A percentile compares a stretch with the other conserved stretches of the same genome.
Evolutionary conservation across 768 basidiomycete genomes (phyloP).

Genomic region (Auricularia auricula-judae): DNA sequence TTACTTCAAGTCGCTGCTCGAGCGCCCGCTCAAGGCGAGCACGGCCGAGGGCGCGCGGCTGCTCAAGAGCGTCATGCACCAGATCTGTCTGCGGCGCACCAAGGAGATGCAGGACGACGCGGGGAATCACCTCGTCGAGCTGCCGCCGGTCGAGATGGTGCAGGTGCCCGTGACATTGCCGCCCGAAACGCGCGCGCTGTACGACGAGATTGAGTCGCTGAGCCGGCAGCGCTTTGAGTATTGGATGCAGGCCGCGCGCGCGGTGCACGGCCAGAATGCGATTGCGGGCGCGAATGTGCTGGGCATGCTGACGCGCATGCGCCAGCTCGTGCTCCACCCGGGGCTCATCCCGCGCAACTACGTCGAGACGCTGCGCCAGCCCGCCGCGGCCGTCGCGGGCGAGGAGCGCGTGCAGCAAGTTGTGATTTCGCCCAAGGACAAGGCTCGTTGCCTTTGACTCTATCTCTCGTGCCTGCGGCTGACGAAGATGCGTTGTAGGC

Average conservation of each 20-base stretch:
- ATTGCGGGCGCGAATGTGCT: constrained; percentile 41
- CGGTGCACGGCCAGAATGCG: constrained; percentile 21
- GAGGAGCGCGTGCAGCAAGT: neutral
- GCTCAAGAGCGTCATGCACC: constrained; percentile 67
- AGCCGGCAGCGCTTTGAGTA: constrained; percentile 53
- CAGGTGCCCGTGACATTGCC: constrained; percentile 56
- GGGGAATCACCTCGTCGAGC: constrained; percentile 60
- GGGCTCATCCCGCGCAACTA: constrained; percentile 63
- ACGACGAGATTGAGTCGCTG: constrained; percentile 55
- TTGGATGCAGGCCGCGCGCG: constrained; percentile 28
- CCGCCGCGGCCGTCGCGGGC: constrained; percentile 16
- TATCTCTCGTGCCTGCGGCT: neutral
- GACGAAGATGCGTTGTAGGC: constrained; percentile 24
- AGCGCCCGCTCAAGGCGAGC: constrained; percentile 67
- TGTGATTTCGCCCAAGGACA: neutral
- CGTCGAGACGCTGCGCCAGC: constrained; percentile 43
- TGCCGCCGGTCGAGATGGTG: constrained; percentile 78
- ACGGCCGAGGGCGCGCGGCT: constrained; percentile 58
- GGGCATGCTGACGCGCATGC: constrained; percentile 76
- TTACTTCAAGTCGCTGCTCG: constrained; percentile 66
- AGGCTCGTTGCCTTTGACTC: neutral
- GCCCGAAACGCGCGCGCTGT: constrained; percentile 55
- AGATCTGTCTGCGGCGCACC: constrained; percentile 69
- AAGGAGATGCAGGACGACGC: constrained; percentile 85
- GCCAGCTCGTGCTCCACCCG: constrained; percentile 74